Base-by-base conservation (phyloP, 495 filamentous ascomycete genomes). In the Penicillium turbatum region DNA sequence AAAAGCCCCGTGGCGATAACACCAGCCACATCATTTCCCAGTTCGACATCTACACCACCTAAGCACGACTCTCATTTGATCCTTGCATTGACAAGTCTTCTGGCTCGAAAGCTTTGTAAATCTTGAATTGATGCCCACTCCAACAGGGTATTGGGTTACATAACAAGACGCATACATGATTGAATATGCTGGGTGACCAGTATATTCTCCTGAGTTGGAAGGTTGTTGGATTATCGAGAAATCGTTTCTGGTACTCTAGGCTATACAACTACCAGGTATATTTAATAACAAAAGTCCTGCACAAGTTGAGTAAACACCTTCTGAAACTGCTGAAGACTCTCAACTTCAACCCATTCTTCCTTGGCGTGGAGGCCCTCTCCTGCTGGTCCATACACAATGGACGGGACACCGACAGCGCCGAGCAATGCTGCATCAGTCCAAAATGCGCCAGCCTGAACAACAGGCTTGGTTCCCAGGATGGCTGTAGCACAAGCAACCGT, bases 351-450 rank as follows among this genome's bases (percentile, higher is more conserved):
- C 66, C 69, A 78, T 57, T 80, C 75, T 51, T 75, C 71, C 41
- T 73, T 75, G 7, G 61, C 62, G 50, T 80, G 76, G 6, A 75
- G 53, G 0, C 75, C 77, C 10, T 66, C 62, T 0, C 76, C 77
- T 15, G 50, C 51, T 7, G 74, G 73, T 0, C 75, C 75, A 53
- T 67, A 75, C 6, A 80, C 61, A 32, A 79, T 59, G 0, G 68
- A 61, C 3, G 73, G 67, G 35, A 77, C 63, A 1, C 75, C 76
- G 24, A 56, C 67, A 42, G 62, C 62, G 8, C 60, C 63, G 9
- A 77, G 54, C 24, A 79, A 43, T 2, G 73, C 73, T 7, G 71
- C 71, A 63, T 79, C 72, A 13, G 71, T 72, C 75, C 74, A 77
- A 48, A 74, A 72, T 2, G 68, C 51, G 0, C 53, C 62, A 46